Conservation (phyloP, 2,329 filamentous ascomycete genomes). For the Lachnellula occidentalis region DNA sequence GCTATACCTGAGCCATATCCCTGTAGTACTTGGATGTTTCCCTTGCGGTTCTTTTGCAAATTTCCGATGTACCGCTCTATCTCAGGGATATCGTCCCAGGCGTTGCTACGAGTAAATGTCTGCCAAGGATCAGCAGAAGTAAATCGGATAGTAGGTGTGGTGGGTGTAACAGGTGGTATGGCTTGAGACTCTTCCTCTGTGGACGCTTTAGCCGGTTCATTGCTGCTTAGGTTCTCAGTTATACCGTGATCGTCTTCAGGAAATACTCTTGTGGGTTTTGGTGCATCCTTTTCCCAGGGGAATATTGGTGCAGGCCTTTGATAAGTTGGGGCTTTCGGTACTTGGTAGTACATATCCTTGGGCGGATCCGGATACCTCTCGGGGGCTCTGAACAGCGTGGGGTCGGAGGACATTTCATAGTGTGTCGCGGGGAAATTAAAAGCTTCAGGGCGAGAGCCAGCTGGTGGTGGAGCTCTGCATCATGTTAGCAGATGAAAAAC, state of each 20-base stretch:
- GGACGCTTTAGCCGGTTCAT: slow-evolving; percentile 35
- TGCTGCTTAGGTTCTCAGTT: slow-evolving; percentile 26
- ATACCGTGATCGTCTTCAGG: slow-evolving; percentile 43
- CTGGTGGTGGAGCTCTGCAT: slow-evolving; percentile 46
- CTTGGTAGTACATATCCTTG: slow-evolving; percentile 81
- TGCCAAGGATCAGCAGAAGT: slow-evolving; percentile 60
- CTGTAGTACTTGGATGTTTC: slow-evolving; percentile 31
- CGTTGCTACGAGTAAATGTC: slow-evolving; percentile 70
- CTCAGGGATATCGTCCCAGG: slow-evolving; percentile 87
- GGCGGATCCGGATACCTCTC: slow-evolving; percentile 75
- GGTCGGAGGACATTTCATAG: slow-evolving; percentile 79
- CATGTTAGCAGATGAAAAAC: slow-evolving; percentile 13
- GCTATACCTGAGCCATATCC: slow-evolving; percentile 28
- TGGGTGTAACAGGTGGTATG: slow-evolving; percentile 36
- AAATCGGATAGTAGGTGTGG: slow-evolving; percentile 43
- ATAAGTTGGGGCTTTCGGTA: slow-evolving; percentile 59
- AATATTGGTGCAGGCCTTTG: slow-evolving; percentile 68
- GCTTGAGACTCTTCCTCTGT: slow-evolving; percentile 35
- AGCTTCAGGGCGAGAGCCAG: slow-evolving; percentile 75
- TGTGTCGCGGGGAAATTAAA: slow-evolving; percentile 71
- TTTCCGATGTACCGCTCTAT: slow-evolving; percentile 84
- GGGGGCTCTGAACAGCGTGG: slow-evolving; percentile 70
- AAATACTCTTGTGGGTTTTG: slow-evolving; percentile 61
- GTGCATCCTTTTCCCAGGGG: slow-evolving; percentile 75
- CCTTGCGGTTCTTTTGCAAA: slow-evolving; percentile 59